Conservation (phyloP, 495 filamentous ascomycete species). For the Neurospora sp. region DNA sequence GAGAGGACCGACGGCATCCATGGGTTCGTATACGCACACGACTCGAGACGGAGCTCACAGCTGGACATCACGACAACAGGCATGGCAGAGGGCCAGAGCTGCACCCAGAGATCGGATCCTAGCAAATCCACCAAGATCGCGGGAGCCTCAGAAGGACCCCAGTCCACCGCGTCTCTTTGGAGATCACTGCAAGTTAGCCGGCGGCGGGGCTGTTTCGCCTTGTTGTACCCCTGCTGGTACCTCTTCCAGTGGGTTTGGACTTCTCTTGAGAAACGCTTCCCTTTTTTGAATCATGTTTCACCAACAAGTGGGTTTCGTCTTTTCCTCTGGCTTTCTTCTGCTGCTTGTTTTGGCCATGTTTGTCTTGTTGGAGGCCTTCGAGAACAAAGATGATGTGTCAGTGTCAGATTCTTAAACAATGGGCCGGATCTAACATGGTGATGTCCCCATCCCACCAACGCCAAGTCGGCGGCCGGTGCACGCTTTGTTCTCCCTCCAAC, state of each 20-base stretch:
- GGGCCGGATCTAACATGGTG: background rate
- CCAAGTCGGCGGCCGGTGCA: background rate
- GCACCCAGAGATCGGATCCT: background rate
- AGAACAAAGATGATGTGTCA: background rate
- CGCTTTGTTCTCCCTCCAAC: background rate
- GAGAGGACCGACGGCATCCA: background rate
- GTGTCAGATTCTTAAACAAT: background rate
- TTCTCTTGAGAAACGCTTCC: background rate
- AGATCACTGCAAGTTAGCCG: slow-evolving; percentile 2
- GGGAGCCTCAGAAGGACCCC: slow-evolving; percentile 1
- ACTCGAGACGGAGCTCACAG: background rate
- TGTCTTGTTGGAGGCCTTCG: background rate
- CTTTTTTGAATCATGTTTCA: background rate
- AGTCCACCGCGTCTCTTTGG: slow-evolving; percentile 7
- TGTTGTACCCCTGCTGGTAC: background rate
- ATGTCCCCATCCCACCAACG: background rate
- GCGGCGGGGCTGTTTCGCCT: background rate
- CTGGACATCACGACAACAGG: background rate
- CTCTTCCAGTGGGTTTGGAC: background rate
- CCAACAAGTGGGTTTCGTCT: background rate
- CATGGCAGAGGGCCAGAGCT: background rate
- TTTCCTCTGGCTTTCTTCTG: background rate
- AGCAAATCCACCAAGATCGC: background rate
- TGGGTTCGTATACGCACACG: background rate
- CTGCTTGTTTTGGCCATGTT: background rate